These are phyloP conservation scores for Meyerozyma sp. DNA, from an alignment of 1,139 yeast genomes.

Conservation along the genomic window DNA sequence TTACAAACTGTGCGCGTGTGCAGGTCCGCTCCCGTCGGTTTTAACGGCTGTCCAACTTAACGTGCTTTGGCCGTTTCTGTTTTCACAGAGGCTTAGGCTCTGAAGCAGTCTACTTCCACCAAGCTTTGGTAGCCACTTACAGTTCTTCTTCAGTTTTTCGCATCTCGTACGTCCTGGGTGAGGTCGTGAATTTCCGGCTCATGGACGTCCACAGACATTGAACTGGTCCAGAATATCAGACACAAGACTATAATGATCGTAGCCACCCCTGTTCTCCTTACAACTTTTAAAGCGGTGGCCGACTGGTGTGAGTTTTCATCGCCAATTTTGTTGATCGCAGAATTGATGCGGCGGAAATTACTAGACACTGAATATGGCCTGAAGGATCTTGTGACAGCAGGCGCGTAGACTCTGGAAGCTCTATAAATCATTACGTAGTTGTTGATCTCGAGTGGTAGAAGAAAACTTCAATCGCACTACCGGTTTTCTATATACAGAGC, in stretches of 20 bases:
- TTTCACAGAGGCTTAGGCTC: too few relatives aligned
- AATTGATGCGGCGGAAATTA: slow-evolving; percentile 16
- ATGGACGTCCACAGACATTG: slow-evolving; percentile 11
- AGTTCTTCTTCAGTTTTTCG: background rate
- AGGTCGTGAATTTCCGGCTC: slow-evolving; percentile 13
- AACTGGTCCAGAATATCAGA: slow-evolving; percentile 31
- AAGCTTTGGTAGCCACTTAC: too few relatives aligned
- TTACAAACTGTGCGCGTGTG: background rate
- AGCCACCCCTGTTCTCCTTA: slow-evolving; percentile 29
- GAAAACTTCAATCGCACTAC: background rate
- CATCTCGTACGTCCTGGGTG: slow-evolving; percentile 17
- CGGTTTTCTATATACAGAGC: background rate
- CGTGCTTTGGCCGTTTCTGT: background rate
- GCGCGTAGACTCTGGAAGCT: background rate
- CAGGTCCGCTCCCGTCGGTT: background rate
- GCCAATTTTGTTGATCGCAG: slow-evolving; percentile 23
- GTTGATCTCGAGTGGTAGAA: background rate
- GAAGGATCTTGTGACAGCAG: background rate
- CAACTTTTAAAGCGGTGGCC: slow-evolving; percentile 20
- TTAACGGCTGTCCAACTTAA: background rate
- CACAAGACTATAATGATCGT: slow-evolving; percentile 31
- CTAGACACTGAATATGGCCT: slow-evolving; percentile 5
- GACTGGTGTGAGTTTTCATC: slow-evolving; percentile 32
- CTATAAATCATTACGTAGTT: background rate
- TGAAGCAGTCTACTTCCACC: too few relatives aligned